Conservation (phyloP, 2,329 filamentous ascomycete genomes). For the Calonectria hongkongensis region DNA sequence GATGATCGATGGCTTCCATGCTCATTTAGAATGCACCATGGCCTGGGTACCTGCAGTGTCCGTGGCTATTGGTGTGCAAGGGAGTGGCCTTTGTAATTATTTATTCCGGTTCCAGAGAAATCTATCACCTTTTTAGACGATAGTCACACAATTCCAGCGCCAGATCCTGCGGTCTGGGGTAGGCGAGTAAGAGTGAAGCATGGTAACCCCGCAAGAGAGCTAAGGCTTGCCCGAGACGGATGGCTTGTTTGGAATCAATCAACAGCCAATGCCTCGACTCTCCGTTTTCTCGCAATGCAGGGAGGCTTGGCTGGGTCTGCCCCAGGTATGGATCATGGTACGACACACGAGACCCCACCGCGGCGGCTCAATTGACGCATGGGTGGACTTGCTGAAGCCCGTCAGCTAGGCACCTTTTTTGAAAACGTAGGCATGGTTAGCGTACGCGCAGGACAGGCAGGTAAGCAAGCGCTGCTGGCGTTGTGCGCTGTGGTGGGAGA, state of each 20-base stretch:
- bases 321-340: conserved; percentile 26
- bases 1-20: conserved; percentile 49
- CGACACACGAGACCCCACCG: conserved; percentile 29
- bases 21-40: conserved; percentile 50
- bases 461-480: conserved; percentile 16
- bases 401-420: not conserved
- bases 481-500: conserved; percentile 36
- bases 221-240: conserved; percentile 33
- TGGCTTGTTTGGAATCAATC: conserved; percentile 24
- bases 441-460: not conserved
- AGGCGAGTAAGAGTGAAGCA: conserved; percentile 46
- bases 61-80: conserved; percentile 43
- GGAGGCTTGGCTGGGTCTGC: conserved; percentile 30
- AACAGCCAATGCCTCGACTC: conserved; percentile 16
- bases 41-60: conserved; percentile 49
- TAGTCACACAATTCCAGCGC: conserved; percentile 36
- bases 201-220: conserved; percentile 46
- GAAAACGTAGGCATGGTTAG: not conserved
- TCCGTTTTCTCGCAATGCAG: conserved; percentile 14
- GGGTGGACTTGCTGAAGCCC: conserved; percentile 14
- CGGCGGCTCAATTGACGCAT: conserved; percentile 29
- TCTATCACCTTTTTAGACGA: conserved; percentile 48
- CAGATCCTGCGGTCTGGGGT: not conserved
- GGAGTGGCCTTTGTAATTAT: conserved; percentile 42
- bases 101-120: conserved; percentile 48